phyloP scores from a whole-genome alignment of 2,329 filamentous ascomycete genomes.

The Cercospora citrullina region DNA sequence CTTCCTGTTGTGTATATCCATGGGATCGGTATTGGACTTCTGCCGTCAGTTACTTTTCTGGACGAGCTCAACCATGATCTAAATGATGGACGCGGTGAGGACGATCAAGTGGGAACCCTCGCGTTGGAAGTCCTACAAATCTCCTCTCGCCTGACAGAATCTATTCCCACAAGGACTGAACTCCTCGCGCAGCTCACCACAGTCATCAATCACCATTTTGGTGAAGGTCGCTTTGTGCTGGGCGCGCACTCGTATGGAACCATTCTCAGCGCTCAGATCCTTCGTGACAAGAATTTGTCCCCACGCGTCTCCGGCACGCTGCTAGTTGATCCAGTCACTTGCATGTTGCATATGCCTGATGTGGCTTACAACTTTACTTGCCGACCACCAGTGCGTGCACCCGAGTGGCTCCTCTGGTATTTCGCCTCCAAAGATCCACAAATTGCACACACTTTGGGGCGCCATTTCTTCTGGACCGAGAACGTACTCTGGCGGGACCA shows the following conservation, averaged over 20 bases:
- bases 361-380: constrained; percentile 71
- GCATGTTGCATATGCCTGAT: constrained; percentile 67
- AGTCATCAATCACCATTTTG: constrained; percentile 62
- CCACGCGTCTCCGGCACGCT: constrained; percentile 51
- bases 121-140: constrained; percentile 66
- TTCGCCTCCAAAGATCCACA: constrained; percentile 68
- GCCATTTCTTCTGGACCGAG: constrained; percentile 71
- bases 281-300: constrained; percentile 52
- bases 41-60: constrained; percentile 62
- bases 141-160: constrained; percentile 60
- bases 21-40: constrained; percentile 68
- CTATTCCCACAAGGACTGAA: constrained; percentile 53
- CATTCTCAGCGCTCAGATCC: constrained; percentile 62
- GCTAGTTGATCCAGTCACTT: constrained; percentile 64
- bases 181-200: constrained; percentile 58
- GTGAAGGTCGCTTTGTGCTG: constrained; percentile 60
- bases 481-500: constrained; percentile 72
- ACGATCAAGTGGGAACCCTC: constrained; percentile 61
- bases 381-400: constrained; percentile 51
- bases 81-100: constrained; percentile 27
- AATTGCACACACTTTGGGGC: constrained; percentile 62
- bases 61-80: constrained; percentile 48
- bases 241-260: constrained; percentile 64
- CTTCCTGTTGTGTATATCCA: constrained; percentile 68
- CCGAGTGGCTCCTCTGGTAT: constrained; percentile 70